phyloP scores from a whole-genome alignment of 1,284 basidiomycete genomes.

The Coniferiporia weirii region DNA sequence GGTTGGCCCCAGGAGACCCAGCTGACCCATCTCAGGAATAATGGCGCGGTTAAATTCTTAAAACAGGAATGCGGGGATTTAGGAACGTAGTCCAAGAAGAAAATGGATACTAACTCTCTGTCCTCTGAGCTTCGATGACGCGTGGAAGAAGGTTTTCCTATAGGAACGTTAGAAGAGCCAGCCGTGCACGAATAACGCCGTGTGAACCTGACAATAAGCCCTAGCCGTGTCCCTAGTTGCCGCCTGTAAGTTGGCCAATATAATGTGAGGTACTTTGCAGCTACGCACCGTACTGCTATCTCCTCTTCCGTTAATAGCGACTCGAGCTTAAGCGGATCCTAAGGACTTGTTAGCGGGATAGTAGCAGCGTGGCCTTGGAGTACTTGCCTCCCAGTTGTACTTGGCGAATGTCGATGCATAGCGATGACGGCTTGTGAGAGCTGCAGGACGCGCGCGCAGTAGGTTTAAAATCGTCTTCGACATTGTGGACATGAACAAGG shows the following conservation, averaged over 20 bases:
- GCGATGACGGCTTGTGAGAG: background rate
- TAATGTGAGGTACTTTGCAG: conserved; percentile 10
- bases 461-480: background rate
- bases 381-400: conserved; percentile 61
- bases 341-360: background rate
- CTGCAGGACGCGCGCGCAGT: background rate
- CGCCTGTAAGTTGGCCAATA: background rate
- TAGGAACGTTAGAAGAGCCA: conserved; percentile 9
- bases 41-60: conserved; percentile 77
- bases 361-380: background rate
- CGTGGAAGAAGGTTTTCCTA: conserved; percentile 81
- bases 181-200: background rate
- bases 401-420: conserved; percentile 27
- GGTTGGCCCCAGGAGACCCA: conserved; percentile 88
- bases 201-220: conserved; percentile 73
- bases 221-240: conserved; percentile 70
- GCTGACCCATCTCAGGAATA: conserved; percentile 87
- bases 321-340: conserved; percentile 78
- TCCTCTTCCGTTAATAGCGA: conserved; percentile 87
- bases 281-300: conserved; percentile 72
- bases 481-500: background rate
- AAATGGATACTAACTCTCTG: conserved; percentile 56
- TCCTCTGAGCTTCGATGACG: conserved; percentile 83
- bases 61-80: background rate
- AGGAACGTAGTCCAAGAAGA: background rate